A percentile compares a stretch with the other conserved stretches of the same genome.
These are phyloP conservation scores for Alternaria sp. DNA, from an alignment of 2,329 filamentous ascomycete species.

Conservation along the genomic window DNA sequence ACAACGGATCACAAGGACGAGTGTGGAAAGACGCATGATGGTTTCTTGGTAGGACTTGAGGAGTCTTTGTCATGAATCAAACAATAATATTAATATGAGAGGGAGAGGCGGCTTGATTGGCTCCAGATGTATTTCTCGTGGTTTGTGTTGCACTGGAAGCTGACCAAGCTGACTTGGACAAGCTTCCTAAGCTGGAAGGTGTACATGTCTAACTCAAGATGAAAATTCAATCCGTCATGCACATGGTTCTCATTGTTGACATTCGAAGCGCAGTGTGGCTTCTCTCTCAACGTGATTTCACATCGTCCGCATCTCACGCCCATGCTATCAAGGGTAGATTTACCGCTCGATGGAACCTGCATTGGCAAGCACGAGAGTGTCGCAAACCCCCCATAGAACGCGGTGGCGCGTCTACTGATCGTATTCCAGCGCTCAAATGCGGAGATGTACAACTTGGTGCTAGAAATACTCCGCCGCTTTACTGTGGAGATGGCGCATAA, in stretches of 20 bases:
- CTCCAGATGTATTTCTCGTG: too few species aligned
- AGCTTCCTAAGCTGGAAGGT: too few species aligned
- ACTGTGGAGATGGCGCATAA: constrained; percentile 29
- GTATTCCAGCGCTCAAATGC: constrained; percentile 19
- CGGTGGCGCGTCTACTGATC: constrained; percentile 21
- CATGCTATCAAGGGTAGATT: too few species aligned
- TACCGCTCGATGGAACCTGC: background rate
- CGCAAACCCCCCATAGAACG: background rate
- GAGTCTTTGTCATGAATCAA: background rate
- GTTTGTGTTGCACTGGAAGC: too few species aligned
- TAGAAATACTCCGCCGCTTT: constrained; percentile 33
- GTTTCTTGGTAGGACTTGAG: background rate
- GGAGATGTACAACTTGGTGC: constrained; percentile 34
- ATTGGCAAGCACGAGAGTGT: constrained; percentile 5
- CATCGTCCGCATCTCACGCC: too few species aligned
- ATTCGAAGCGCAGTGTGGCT: background rate
- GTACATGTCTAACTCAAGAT: too few species aligned
- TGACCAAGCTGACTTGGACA: too few species aligned
- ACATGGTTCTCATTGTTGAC: too few species aligned
- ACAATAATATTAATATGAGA: too few species aligned
- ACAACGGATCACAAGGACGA: background rate
- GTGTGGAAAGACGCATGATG: background rate
- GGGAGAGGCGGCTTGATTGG: too few species aligned
- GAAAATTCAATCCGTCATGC: too few species aligned
- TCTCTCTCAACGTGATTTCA: too few species aligned